Percentiles rank a stretch among this genome's conserved stretches.
These are phyloP conservation scores for Fraxinus excelsior DNA, from an alignment of 257 asterid species.

Conservation along the genomic window DNA sequence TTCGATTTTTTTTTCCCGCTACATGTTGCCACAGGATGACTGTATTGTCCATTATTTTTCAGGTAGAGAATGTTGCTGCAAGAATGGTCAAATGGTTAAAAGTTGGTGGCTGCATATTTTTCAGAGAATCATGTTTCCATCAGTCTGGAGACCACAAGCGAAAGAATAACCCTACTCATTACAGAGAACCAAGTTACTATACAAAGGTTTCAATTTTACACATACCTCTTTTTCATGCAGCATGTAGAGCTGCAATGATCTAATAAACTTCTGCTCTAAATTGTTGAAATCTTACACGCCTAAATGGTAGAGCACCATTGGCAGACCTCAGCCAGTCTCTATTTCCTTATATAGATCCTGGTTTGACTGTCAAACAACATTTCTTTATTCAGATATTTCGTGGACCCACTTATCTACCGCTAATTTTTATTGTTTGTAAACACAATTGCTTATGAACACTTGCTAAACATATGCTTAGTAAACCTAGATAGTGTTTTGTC, in stretches of 20 bases:
- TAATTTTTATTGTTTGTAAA: too few relatives aligned
- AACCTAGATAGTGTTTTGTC: neutral
- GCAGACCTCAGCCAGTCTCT: neutral
- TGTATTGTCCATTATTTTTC: slow-evolving; percentile 28
- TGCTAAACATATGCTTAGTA: too few relatives aligned
- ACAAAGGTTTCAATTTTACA: slow-evolving; percentile 61
- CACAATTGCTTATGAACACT: too few relatives aligned
- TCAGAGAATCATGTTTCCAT: slow-evolving; percentile 97
- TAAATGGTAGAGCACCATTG: neutral
- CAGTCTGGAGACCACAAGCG: slow-evolving; percentile 95
- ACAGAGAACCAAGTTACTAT: slow-evolving; percentile 92
- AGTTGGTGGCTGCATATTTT: slow-evolving; percentile 91
- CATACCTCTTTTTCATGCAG: slow-evolving; percentile 2
- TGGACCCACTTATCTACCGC: too few relatives aligned
- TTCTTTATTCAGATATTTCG: too few relatives aligned
- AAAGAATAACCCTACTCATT: slow-evolving; percentile 86
- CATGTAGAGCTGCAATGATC: neutral
- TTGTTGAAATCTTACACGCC: neutral
- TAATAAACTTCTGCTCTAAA: neutral
- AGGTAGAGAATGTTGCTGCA: slow-evolving; percentile 73
- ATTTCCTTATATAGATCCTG: neutral
- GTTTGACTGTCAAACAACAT: neutral
- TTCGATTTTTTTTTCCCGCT: neutral
- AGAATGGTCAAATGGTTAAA: slow-evolving; percentile 89
- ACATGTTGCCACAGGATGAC: neutral